Evolutionary conservation across 2,329 filamentous ascomycete species (phyloP), one percentile per base, ranked within the genome.

Genomic region (Triangularia verruculosa): DNA sequence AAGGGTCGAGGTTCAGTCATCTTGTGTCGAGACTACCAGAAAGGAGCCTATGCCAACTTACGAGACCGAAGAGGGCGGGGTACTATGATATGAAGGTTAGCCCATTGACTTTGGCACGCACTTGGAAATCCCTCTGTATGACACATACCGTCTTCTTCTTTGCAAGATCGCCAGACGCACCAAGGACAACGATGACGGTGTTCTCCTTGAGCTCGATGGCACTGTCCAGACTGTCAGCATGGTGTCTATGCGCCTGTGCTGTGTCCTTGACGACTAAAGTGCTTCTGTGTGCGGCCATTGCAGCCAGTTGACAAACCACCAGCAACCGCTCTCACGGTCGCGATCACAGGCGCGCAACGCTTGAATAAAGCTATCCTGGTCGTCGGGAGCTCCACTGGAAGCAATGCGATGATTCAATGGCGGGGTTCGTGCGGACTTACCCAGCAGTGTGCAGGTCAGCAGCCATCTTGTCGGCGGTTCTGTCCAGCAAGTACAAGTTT

Each of bases 131-230:
- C 34, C 43, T 51, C 12, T 17, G 12, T 68, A 72, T 71, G 39
- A 57, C 32, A 64, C 66, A 77, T 80, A 96, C 93, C 54, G 95
- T 99, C 89, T 99, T 99, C 89, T 99, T 99, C 86, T 99, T 99
- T 59, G 95, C 95, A 71, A 99, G 82, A 84, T 99, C 95, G 74
- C 95, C 95, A 60, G 95, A 99, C 70, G 95, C 95, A 74, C 95
- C 95, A 71, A 99, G 89, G 73, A 99, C 95, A 74, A 99, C 86
- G 74, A 99, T 96, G 76, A 93, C 87, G 70, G 95, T 99, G 85
- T 99, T 96, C 76, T 98, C 92, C 85, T 97, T 99, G 75, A 99
- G 89, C 87, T 99, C 95, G 79, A 96, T 85, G 74, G 87, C 88
- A 76, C 92, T 96, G 77, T 47, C 70, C 64, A 70, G 58, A 64